Percentiles rank a stretch among this genome's conserved stretches.
Conservation (phyloP, 2,329 filamentous ascomycete species). For the Verticillium tricorpus region DNA sequence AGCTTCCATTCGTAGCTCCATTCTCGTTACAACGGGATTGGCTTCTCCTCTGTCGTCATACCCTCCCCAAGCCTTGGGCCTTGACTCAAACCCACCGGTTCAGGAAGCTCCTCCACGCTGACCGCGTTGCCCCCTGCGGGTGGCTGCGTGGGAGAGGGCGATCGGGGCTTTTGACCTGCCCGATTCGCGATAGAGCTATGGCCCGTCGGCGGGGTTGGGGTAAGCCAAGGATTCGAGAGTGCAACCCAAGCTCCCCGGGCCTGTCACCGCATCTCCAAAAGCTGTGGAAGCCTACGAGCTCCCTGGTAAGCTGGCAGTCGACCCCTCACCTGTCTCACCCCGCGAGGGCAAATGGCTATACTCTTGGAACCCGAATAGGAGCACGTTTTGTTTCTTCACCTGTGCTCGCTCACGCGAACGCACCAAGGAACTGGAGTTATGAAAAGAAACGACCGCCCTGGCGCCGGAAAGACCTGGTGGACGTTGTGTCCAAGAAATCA, state of each 20-base stretch:
- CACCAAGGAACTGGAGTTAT: too few relatives aligned
- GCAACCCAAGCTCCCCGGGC: neutral
- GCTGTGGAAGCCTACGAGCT: neutral
- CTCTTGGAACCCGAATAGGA: too few relatives aligned
- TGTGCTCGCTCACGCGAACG: too few relatives aligned
- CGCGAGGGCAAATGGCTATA: neutral
- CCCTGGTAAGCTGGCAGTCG: neutral
- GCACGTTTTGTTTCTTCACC: too few relatives aligned
- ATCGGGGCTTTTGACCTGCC: conserved; percentile 1
- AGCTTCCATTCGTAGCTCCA: neutral
- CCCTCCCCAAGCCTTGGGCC: neutral
- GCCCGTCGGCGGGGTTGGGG: neutral
- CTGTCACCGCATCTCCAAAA: neutral
- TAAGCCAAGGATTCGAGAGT: neutral
- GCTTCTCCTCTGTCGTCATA: conserved; percentile 2
- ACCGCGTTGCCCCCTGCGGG: neutral
- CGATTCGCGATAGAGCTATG: conserved; percentile 3
- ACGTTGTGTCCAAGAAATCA: too few relatives aligned
- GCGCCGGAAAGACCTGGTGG: too few relatives aligned
- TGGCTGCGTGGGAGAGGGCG: neutral
- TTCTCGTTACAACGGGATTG: neutral
- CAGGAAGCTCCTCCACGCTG: neutral
- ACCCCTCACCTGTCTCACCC: neutral
- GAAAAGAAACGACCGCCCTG: too few relatives aligned
- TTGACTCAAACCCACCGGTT: neutral